Percentiles rank a stretch among this genome's conserved stretches.
Conservation (phyloP, 2,329 filamentous ascomycete genomes). For the Aspergillus sp. region DNA sequence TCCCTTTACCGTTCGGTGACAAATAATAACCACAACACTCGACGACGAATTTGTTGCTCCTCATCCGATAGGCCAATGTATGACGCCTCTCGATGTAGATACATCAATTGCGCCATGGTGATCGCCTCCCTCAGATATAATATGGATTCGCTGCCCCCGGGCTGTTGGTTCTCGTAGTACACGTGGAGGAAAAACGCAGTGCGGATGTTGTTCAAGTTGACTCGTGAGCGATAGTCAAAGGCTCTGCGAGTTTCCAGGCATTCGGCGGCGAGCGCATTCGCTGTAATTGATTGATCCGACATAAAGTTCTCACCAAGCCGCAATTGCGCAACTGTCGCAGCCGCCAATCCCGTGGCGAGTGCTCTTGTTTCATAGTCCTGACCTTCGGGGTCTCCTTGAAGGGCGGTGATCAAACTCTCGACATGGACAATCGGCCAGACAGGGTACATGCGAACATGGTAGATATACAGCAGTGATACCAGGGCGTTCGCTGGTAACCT, state of each 20-base stretch:
- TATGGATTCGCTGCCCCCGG: slow-evolving; percentile 49
- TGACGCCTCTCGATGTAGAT: slow-evolving; percentile 47
- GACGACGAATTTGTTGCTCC: slow-evolving; percentile 48
- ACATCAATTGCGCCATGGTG: slow-evolving; percentile 53
- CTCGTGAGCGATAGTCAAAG: slow-evolving; percentile 28
- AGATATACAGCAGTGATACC: slow-evolving; percentile 44
- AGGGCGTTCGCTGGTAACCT: slow-evolving; percentile 22
- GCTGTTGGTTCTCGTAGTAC: slow-evolving; percentile 51
- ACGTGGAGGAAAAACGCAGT: slow-evolving; percentile 55
- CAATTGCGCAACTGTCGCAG: slow-evolving; percentile 52
- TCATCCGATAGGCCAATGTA: slow-evolving; percentile 37
- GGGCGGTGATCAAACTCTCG: slow-evolving; percentile 40
- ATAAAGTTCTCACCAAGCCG: slow-evolving; percentile 36
- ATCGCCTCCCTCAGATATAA: slow-evolving; percentile 53
- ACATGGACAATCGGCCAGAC: slow-evolving; percentile 55
- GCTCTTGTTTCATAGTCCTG: slow-evolving; percentile 36
- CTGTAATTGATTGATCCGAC: slow-evolving; percentile 30
- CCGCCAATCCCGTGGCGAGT: slow-evolving; percentile 49
- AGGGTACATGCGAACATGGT: slow-evolving; percentile 52
- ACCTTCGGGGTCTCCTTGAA: slow-evolving; percentile 32
- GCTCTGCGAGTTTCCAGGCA: slow-evolving; percentile 33
- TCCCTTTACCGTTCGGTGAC: slow-evolving; percentile 42
- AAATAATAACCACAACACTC: slow-evolving; percentile 52
- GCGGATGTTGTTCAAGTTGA: slow-evolving; percentile 45
- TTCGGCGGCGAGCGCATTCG: slow-evolving; percentile 37